Evolutionary conservation across 2,329 filamentous ascomycete genomes (phyloP), one percentile per base, ranked within the genome.

Genomic region (Calonectria henricotiae): DNA sequence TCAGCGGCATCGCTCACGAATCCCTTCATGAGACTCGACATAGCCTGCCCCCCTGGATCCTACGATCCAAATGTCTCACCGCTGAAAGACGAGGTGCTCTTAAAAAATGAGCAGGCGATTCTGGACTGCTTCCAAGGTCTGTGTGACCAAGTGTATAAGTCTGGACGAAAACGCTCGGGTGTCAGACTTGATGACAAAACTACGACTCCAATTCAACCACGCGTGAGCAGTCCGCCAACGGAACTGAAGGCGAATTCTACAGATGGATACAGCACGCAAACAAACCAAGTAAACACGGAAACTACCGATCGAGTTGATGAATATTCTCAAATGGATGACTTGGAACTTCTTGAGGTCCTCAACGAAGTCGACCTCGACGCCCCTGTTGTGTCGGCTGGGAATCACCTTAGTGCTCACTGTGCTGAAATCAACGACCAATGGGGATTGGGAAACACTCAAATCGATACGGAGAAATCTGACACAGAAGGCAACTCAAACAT

Each of bases 11-110:
- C 72, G 11, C 73, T 84, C 25, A 85, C 84, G 20, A 87, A 89
- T 62, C 86, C 87, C 0, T 94, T 95, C 77, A 80, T 94, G 46
- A 86, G 86, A 46, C 80, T 95, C 43, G 88, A 90, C 67, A 89
- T 95, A 35, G 79, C 79, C 15, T 95, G 92, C 76, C 87, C 89
- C 0, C 78, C 83, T 1, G 86, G 86, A 32, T 90, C 85, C 68
- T 95, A 95, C 75, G 93, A 95, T 80, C 85, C 87, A 1, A 95
- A 95, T 73, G 81, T 95, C 6, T 90, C 94, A 70, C 89, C 92
- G 4, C 85, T 89, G 4, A 95, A 95, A 78, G 90, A 94, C 67
- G 89, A 94, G 75, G 86, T 95, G 2, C 76, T 94, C 0, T 94
- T 95, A 76, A 84, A 83, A 5, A 84, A 93, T 62, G 87, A 91